Percentiles rank a stretch among this genome's conserved stretches.
These are phyloP conservation scores for Leccinum ambiguum DNA, from an alignment of 1,284 basidiomycete genomes.

Conservation along the genomic window DNA sequence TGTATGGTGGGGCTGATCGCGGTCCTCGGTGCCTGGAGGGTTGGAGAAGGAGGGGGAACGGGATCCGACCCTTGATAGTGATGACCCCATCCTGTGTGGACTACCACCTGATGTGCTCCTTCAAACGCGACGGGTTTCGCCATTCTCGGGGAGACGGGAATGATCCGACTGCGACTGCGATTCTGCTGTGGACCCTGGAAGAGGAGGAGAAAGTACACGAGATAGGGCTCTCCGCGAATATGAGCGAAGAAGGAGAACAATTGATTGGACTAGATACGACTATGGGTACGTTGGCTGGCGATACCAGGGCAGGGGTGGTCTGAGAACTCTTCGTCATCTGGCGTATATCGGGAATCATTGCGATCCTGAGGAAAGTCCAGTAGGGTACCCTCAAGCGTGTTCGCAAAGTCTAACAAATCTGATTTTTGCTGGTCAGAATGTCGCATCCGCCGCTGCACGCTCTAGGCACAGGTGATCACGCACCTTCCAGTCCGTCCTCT, in stretches of 20 bases:
- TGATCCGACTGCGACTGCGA: slow-evolving; percentile 20
- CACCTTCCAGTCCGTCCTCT: no score
- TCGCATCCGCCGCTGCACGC: no score
- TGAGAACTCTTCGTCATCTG: no score
- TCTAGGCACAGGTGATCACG: no score
- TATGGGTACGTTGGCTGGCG: slow-evolving; percentile 9
- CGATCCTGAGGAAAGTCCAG: no score
- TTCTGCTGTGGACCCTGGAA: slow-evolving; percentile 17
- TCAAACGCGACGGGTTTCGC: slow-evolving; percentile 9
- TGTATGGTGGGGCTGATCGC: slow-evolving; percentile 60
- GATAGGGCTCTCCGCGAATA: slow-evolving; percentile 22
- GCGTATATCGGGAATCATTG: no score
- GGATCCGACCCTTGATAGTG: slow-evolving; percentile 27
- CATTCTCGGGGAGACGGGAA: slow-evolving; percentile 19
- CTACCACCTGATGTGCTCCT: slow-evolving; percentile 22
- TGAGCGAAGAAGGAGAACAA: slow-evolving; percentile 2
- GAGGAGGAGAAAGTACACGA: no score
- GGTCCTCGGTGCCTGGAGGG: slow-evolving; percentile 29
- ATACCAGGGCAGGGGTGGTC: slow-evolving; percentile 9
- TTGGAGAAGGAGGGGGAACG: slow-evolving; percentile 23
- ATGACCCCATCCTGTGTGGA: slow-evolving; percentile 10
- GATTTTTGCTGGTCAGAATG: no score
- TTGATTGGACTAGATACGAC: slow-evolving; percentile 22
- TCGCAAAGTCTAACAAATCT: no score
- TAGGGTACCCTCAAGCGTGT: no score